Percentiles rank a stretch among this genome's conserved stretches.
Conservation (phyloP, 2,329 filamentous ascomycete genomes). For the Cylindrodendrum hubeiense region DNA sequence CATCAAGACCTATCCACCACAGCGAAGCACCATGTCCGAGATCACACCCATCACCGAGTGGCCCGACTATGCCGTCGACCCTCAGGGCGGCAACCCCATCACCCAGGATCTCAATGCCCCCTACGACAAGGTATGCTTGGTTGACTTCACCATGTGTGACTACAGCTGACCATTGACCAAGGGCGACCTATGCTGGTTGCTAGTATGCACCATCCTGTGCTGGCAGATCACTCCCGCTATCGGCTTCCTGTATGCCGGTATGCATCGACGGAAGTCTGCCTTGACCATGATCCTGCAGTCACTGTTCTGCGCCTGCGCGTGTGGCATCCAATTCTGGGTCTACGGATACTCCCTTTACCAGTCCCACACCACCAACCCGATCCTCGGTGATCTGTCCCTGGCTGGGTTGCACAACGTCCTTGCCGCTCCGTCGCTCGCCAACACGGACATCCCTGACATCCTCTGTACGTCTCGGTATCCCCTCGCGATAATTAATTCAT, state of each 20-base stretch:
- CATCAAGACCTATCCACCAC: neutral
- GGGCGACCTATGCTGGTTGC: conserved; percentile 59
- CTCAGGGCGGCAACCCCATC: conserved; percentile 57
- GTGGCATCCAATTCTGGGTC: conserved; percentile 61
- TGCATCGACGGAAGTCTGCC: conserved; percentile 53
- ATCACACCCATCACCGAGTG: conserved; percentile 51
- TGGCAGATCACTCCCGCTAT: conserved; percentile 56
- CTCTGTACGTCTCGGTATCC: conserved; percentile 40
- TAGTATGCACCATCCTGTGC: conserved; percentile 52
- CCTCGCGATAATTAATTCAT: fast-evolving
- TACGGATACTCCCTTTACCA: conserved; percentile 60
- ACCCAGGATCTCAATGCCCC: conserved; percentile 58
- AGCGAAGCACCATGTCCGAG: conserved; percentile 10
- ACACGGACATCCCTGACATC: conserved; percentile 52
- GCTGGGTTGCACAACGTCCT: conserved; percentile 52
- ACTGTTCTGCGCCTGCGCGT: conserved; percentile 59
- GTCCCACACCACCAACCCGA: conserved; percentile 50
- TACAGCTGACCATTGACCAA: conserved; percentile 28
- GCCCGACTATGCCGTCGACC: conserved; percentile 55
- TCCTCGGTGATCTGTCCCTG: conserved; percentile 51
- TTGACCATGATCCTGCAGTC: conserved; percentile 62
- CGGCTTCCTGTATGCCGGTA: conserved; percentile 54
- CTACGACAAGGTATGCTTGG: conserved; percentile 53
- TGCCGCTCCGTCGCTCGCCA: conserved; percentile 53
- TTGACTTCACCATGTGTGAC: neutral